Evolutionary conservation across 768 basidiomycete species (phyloP), one percentile per base, ranked within the genome.

Genomic region (Collybia sordida): DNA sequence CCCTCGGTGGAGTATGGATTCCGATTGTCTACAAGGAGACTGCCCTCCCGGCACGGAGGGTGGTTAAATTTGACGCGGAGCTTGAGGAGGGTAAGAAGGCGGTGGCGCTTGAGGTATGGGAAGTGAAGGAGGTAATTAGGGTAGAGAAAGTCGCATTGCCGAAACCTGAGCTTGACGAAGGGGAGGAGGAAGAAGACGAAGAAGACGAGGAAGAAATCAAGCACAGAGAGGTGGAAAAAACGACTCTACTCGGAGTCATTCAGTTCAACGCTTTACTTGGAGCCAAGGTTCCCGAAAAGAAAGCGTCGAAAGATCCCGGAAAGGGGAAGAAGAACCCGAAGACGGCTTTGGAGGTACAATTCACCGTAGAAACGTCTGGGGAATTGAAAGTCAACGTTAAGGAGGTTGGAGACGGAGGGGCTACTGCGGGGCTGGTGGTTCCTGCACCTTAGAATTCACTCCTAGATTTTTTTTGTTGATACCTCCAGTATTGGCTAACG

Each of bases 21-120:
- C 78, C 83, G 4, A 68, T 85, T n/a, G 62, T 92, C 4, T 70
- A 75, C n/a, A 79, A 79, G 51, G 86, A 90, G 63, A 91, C 90
- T 0, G 78, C 83, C 0, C 64, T 92, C 1, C 90, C 90, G 22
- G 82, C 79, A 22, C 72, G 90, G 36, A 68, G 90, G 24, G 72
- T 72, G 9, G 69, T 86, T 39, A 65, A 74, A 15, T 75, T 90
- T 53, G 82, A 85, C 28, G 81, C 84, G 21, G 74, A 72, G 18
- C 64, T 86, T 1, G 56, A 56, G 21, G 73, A 64, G 45, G 66
- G 58, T 36, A 70, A 61, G 46, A 78, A 74, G 59, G 70, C 69
- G 57, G 70, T 89, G 37, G 83, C 78, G 11, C 77, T 86, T 45
- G 90, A 93, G 64, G 68, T 92, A 22, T 90, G 88, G 87, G 89